Evolutionary conservation across 2,329 filamentous ascomycete species (phyloP), one percentile per base, ranked within the genome.

Genomic region (Metarhizium sp.): DNA sequence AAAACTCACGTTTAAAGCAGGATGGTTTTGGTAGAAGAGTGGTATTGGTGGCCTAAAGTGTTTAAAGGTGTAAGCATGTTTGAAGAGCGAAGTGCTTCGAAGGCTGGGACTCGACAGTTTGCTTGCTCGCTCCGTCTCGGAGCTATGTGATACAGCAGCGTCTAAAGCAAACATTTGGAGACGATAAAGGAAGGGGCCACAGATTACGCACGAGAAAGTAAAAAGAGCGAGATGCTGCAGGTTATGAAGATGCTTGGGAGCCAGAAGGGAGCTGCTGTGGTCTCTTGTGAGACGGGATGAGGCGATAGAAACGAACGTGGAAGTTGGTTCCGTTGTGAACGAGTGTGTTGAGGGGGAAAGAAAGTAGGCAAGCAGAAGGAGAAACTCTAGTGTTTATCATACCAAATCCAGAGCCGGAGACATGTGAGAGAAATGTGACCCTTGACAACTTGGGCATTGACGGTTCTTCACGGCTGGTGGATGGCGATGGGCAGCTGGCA

Each of bases 281-380:
- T 29, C 20, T 43, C 36, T 43, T 52, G 52, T 38, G 52, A 40
- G 46, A 49, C 47, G 53, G 10, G 30, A 20, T 20, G 45, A 48
- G 20, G 45, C 45, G 45, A 48, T 30, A 48, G 46, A 51, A 55
- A 53, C 51, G 53, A 55, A 47, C 46, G 58, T 52, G 14, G 47
- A 50, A 30, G 20, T 36, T 48, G 52, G n/a, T 6, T 10, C 16
- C 20, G 42, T 20, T 45, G 18, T 45, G 18, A 45, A 45, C 5
- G 46, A 50, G 50, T 53, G 49, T 16, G 30, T 32, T 53, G 38
- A 42, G 51, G 55, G 40, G 25, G 50, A 51, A 50, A 51, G 18
- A 45, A 45, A 25, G 34, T 36, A 8, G 45, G 13, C 50, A 36
- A 25, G 55, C n/a, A 46, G 20, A 16, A 38, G 10, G 45, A 16